Evolutionary conservation across 768 basidiomycete species (phyloP).

Genomic region (Dioszegia crocea): DNA sequence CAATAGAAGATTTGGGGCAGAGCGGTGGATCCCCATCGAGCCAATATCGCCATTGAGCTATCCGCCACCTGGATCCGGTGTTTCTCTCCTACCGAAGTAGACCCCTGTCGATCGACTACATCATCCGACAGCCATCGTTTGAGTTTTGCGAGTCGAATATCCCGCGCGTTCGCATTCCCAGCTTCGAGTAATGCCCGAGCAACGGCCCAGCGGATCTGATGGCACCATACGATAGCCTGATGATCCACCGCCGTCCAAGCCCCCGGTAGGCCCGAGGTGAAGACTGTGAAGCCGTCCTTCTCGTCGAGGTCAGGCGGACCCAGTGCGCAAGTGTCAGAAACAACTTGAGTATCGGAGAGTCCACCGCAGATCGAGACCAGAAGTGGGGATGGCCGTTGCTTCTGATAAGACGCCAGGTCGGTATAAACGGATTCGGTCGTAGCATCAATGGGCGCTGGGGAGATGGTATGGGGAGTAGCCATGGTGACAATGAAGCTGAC

Average conservation of each 20-base stretch:
- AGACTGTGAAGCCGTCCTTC: constrained; percentile 55
- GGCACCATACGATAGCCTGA: constrained; percentile 96
- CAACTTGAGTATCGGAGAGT: constrained; percentile 82
- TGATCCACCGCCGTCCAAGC: constrained; percentile 94
- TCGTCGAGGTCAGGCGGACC: constrained; percentile 28
- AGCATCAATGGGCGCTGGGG: constrained; percentile 81
- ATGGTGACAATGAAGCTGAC: constrained; percentile 70
- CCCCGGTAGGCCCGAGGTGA: constrained; percentile 82
- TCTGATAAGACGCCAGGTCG: constrained; percentile 32
- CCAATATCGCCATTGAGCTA: not conserved
- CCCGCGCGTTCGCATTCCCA: not conserved
- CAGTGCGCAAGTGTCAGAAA: constrained; percentile 80
- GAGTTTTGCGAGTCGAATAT: not conserved
- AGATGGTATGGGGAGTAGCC: constrained; percentile 84
- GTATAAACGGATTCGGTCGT: constrained; percentile 72
- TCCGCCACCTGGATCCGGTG: constrained; percentile 2
- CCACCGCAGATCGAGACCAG: constrained; percentile 85
- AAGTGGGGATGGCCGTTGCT: constrained; percentile 55
- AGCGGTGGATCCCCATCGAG: not conserved
- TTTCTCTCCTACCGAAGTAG: not conserved
- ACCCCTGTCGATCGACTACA: not conserved
- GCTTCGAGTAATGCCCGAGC: constrained; percentile 70
- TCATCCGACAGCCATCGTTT: constrained; percentile 7
- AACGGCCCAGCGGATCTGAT: constrained; percentile 87
- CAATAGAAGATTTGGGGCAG: not conserved